These are phyloP conservation scores for Nitzschia inconspicua DNA, from an alignment of 108 stramenopile genomes.

Conservation along the genomic window DNA sequence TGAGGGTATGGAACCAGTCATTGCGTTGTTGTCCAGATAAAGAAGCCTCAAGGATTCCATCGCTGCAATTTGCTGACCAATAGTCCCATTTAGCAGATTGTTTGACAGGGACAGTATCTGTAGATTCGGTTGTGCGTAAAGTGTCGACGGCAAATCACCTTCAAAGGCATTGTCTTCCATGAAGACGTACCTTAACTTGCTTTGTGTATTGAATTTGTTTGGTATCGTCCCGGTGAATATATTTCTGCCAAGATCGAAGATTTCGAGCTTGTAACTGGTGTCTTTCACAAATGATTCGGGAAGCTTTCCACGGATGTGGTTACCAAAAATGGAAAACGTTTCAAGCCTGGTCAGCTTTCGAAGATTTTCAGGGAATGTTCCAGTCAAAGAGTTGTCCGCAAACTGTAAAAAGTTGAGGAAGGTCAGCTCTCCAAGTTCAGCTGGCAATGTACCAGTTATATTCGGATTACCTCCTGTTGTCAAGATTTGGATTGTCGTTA, in stretches of 20 bases:
- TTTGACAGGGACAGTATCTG: not conserved
- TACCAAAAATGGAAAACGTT: not conserved
- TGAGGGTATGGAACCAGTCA: constrained; percentile 7
- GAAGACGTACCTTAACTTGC: constrained; percentile 4
- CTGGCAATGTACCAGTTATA: constrained; percentile 19
- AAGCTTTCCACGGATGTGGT: not conserved
- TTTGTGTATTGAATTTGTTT: constrained; percentile 2
- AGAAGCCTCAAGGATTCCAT: constrained; percentile 7
- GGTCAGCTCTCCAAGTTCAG: constrained; percentile 7
- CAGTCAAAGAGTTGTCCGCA: constrained; percentile 25
- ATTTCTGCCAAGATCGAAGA: constrained; percentile 2
- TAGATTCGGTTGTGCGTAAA: not conserved
- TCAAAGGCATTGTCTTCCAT: constrained; percentile 25
- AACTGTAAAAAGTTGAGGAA: constrained; percentile 19
- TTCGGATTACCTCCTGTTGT: too few relatives aligned
- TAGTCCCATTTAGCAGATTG: constrained; percentile 3
- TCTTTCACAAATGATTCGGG: not conserved
- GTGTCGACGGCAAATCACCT: constrained; percentile 29
- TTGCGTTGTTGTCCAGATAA: constrained; percentile 2
- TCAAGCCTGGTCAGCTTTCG: constrained; percentile 29
- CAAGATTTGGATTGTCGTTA: constrained; percentile 2
- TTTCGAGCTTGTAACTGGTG: not conserved
- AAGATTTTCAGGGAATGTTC: constrained; percentile 31
- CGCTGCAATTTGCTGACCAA: not conserved
- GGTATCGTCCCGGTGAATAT: constrained; percentile 16